Evolutionary conservation across 2,329 filamentous ascomycete species (phyloP), one percentile per base, ranked within the genome.

Genomic region (Alternaria alternata): DNA sequence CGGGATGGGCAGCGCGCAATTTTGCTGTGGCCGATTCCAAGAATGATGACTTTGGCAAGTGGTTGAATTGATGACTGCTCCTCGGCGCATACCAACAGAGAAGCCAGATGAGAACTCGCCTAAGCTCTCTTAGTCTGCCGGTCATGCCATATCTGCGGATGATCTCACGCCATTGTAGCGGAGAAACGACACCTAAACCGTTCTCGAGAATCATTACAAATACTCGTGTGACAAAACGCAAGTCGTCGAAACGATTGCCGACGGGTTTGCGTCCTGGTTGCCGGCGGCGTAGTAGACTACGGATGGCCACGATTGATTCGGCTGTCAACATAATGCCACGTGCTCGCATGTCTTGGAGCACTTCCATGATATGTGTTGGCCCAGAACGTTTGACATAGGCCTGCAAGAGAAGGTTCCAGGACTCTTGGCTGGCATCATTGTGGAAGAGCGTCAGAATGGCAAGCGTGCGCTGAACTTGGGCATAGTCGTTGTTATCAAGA

Each of bases 111-210:
- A 83, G 79, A 26, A 88, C 77, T 22, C 81, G 80, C 59, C 81
- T 79, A 7, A 89, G 76, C 32, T 86, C 83, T 14, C 81, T 70
- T 68, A 87, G 82, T 16, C 82, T 79, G 7, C 83, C 79, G 8
- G 78, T 72, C 85, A 87, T 89, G 4, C 88, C 88, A 46, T 86
- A 82, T 28, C 87, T 83, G 46, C 85, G 85, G 42, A 90, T 69
- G 9, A 88, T 78, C 69, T 89, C 87, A 47, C 78, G 75, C 88
- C 88, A 91, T 16, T 79, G 69, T 26, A 64, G 74, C 3, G 80
- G 75, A 22, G 77, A 78, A 24, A 86, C 77, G 56, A 75, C 64
- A 55, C 76, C 66, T 38, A 74, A 76, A 18, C 81, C 82, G 39
- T 74, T 77, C 61, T 81, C 75, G 51, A 86, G 79, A 42, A 85